A percentile compares a stretch with the other conserved stretches of the same genome.
Conservation (phyloP, 495 filamentous ascomycete species). For the Penicillium verhagenii region DNA sequence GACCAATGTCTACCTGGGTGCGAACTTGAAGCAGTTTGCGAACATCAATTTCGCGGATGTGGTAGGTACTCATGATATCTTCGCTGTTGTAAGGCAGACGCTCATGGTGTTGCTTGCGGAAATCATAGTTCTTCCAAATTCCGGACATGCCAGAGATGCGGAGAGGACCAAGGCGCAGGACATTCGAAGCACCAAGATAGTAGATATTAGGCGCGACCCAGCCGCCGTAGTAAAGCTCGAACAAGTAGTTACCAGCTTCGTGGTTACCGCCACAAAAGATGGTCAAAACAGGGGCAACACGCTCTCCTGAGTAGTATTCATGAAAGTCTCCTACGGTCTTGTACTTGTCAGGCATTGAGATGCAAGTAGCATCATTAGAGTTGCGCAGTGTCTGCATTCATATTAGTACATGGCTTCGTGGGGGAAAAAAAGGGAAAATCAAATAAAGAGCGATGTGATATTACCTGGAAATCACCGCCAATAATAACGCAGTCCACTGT, state of each 20-base stretch:
- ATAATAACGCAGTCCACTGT: conserved; percentile 82
- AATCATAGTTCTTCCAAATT: conserved; percentile 89
- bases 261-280: conserved; percentile 94
- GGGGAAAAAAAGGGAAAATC: not conserved
- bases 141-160: conserved; percentile 90
- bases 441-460: too few relatives aligned
- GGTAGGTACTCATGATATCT: conserved; percentile 78
- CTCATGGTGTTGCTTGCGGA: conserved; percentile 76
- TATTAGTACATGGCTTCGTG: not conserved
- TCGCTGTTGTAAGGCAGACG: conserved; percentile 75
- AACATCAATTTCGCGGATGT: conserved; percentile 85
- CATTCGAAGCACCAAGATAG: conserved; percentile 89
- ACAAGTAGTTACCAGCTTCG: conserved; percentile 82
- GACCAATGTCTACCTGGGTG: conserved; percentile 80
- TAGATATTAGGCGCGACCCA: conserved; percentile 98
- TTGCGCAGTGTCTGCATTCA: conserved; percentile 73
- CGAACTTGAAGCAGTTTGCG: conserved; percentile 84
- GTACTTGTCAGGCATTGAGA: conserved; percentile 84
- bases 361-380: conserved; percentile 76
- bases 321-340: conserved; percentile 85
- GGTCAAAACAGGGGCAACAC: conserved; percentile 80
- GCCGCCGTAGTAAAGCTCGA: conserved; percentile 91
- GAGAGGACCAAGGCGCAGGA: conserved; percentile 75
- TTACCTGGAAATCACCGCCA: conserved; percentile 85
- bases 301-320: conserved; percentile 81